Percentiles rank a stretch among this genome's conserved stretches.
Evolutionary conservation across 352 stramenopile genomes (phyloP).

Genomic region (Blastocystis sp.): DNA sequence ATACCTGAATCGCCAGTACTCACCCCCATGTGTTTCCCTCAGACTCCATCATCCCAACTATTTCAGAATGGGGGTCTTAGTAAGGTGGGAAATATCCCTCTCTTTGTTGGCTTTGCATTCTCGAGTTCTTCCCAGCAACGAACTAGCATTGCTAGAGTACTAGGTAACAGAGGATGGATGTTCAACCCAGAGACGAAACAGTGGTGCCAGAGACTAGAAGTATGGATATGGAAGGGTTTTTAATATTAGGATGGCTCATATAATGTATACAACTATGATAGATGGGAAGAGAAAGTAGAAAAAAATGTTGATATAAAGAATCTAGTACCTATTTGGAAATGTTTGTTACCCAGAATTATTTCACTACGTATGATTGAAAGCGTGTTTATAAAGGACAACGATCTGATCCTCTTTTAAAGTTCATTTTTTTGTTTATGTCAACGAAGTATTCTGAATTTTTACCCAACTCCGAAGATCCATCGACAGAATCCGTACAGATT

Average conservation of each 20-base stretch:
- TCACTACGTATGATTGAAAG: background rate
- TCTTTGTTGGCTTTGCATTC: slow-evolving; percentile 23
- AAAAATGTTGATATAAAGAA: background rate
- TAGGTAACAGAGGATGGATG: slow-evolving; percentile 19
- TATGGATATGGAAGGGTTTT: background rate
- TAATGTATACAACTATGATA: background rate
- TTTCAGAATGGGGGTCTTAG: background rate
- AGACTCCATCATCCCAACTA: background rate
- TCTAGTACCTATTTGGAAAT: background rate
- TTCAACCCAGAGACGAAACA: background rate
- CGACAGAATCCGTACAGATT: background rate
- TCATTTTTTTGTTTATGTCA: background rate
- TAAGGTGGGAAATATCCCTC: background rate
- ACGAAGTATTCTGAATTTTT: slow-evolving; percentile 46
- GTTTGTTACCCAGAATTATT: background rate
- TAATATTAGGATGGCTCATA: background rate
- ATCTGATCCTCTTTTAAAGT: too few relatives aligned
- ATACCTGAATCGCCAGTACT: background rate
- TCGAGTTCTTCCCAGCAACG: background rate
- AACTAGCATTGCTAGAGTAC: background rate
- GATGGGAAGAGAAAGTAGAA: background rate
- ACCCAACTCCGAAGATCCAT: background rate
- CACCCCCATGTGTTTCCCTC: background rate
- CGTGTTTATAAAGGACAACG: too few relatives aligned
- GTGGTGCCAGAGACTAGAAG: background rate